phyloP scores from a whole-genome alignment of 2,329 filamentous ascomycete species.

The Chaetomium globosum region DNA sequence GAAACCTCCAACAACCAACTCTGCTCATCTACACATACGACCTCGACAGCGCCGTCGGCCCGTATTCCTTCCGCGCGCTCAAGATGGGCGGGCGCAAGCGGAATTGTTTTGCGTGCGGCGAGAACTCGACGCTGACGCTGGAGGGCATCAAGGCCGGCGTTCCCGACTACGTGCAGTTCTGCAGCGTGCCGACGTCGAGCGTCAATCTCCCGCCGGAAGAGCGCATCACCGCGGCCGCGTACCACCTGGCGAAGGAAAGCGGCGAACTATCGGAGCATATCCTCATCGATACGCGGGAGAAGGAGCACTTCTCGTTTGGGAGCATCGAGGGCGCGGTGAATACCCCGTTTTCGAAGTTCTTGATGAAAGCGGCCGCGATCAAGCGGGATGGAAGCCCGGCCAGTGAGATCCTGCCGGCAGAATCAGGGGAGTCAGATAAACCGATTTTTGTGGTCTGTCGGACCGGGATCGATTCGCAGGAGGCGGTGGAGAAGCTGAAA shows the following conservation, averaged over 20 bases:
- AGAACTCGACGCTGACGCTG: slow-evolving; percentile 62
- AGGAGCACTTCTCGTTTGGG: slow-evolving; percentile 81
- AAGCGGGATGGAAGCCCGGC: slow-evolving; percentile 24
- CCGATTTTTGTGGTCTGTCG: slow-evolving; percentile 74
- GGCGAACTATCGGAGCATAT: slow-evolving; percentile 49
- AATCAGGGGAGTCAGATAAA: slow-evolving; percentile 45
- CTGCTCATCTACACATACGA: slow-evolving; percentile 55
- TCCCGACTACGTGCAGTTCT: slow-evolving; percentile 85
- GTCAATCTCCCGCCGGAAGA: slow-evolving; percentile 66
- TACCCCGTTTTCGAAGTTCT: slow-evolving; percentile 54
- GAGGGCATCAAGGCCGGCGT: slow-evolving; percentile 65
- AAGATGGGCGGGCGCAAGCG: slow-evolving; percentile 69
- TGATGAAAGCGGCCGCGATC: slow-evolving; percentile 35
- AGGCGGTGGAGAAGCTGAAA: slow-evolving; percentile 67
- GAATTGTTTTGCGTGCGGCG: slow-evolving; percentile 77
- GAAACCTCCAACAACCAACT: slow-evolving; percentile 32
- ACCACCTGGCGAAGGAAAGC: slow-evolving; percentile 43
- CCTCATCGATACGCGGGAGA: slow-evolving; percentile 81
- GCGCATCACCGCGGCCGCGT: slow-evolving; percentile 67
- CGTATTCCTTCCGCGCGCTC: slow-evolving; percentile 67
- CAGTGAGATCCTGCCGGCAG: slow-evolving; percentile 36
- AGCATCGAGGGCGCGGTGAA: slow-evolving; percentile 76
- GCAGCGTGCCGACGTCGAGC: slow-evolving; percentile 62
- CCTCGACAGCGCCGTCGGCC: slow-evolving; percentile 39
- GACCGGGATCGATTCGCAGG: slow-evolving; percentile 76